phyloP scores from a whole-genome alignment of 2,329 filamentous ascomycete genomes.

The Penicillium hordei region DNA sequence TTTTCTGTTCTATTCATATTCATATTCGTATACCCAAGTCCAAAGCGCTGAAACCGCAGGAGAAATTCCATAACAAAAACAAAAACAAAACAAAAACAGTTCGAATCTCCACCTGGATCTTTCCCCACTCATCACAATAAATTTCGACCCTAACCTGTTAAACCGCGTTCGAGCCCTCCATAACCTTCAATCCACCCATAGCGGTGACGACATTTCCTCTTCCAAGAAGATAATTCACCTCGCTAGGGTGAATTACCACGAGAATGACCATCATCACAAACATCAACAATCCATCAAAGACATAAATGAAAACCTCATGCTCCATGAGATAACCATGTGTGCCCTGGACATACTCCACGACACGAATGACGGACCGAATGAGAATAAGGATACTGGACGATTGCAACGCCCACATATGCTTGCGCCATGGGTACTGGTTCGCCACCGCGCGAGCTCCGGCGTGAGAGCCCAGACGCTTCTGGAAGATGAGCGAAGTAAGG shows the following conservation, averaged over 20 bases:
- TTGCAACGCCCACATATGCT: conserved; percentile 35
- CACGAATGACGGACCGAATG: conserved; percentile 31
- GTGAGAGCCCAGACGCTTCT: conserved; percentile 25
- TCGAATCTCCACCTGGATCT: background rate
- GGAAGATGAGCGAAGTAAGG: conserved; percentile 27
- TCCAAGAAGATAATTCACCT: conserved; percentile 25
- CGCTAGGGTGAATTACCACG: conserved; percentile 26
- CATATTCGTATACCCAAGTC: conserved; percentile 3
- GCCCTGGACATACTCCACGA: conserved; percentile 32
- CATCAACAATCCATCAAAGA: conserved; percentile 35
- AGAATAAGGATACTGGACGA: conserved; percentile 27
- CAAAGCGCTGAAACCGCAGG: background rate
- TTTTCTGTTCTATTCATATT: background rate
- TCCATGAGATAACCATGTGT: conserved; percentile 27
- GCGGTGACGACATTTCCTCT: conserved; percentile 16
- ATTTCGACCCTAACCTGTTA: background rate
- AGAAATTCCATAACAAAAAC: background rate
- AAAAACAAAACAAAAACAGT: background rate
- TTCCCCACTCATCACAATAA: background rate
- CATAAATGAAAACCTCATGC: conserved; percentile 32
- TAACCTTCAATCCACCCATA: conserved; percentile 19
- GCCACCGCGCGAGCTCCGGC: conserved; percentile 28
- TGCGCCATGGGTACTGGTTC: conserved; percentile 34
- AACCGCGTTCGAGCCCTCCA: conserved; percentile 3
- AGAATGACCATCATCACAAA: conserved; percentile 26